Evolutionary conservation across 768 basidiomycete genomes (phyloP).

Genomic region (Coprinellus aureogranulatus): DNA sequence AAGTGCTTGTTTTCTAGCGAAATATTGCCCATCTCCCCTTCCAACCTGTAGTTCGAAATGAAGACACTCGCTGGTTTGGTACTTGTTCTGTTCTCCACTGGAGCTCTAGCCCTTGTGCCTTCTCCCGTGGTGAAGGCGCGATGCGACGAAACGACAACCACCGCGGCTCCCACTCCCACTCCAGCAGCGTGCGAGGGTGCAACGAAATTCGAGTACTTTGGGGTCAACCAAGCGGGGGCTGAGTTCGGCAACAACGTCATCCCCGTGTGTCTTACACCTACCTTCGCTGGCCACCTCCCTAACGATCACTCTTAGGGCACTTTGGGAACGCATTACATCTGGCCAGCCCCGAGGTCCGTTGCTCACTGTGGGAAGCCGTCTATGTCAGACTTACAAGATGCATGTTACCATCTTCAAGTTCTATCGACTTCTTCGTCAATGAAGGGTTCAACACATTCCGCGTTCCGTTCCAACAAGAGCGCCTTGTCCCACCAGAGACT

Average conservation of each 20-base stretch:
- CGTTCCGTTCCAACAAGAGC: conserved; percentile 58
- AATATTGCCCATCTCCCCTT: background rate
- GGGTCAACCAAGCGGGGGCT: conserved; percentile 61
- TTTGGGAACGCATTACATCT: conserved; percentile 46
- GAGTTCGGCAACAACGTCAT: conserved; percentile 52
- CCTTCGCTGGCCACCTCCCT: background rate
- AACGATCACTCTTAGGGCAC: conserved; percentile 24
- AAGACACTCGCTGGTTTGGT: background rate
- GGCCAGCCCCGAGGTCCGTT: conserved; percentile 37
- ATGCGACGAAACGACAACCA: conserved; percentile 6
- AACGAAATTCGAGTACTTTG: conserved; percentile 51
- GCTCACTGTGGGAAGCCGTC: background rate
- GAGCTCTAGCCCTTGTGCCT: background rate
- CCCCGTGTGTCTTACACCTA: conserved; percentile 38
- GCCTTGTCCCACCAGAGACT: conserved; percentile 48
- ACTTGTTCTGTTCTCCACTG: background rate
- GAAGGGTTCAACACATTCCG: conserved; percentile 65
- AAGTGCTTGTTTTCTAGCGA: no score
- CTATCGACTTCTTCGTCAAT: conserved; percentile 51
- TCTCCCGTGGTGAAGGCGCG: background rate
- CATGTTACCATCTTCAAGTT: conserved; percentile 8
- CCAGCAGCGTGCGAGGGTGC: conserved; percentile 7
- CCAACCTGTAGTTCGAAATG: background rate
- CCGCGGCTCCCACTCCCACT: conserved; percentile 4
- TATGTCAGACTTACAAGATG: background rate